A percentile compares a stretch with the other conserved stretches of the same genome.
Evolutionary conservation across 2,329 filamentous ascomycete species (phyloP).

Genomic region (Elsinoe arachidis): DNA sequence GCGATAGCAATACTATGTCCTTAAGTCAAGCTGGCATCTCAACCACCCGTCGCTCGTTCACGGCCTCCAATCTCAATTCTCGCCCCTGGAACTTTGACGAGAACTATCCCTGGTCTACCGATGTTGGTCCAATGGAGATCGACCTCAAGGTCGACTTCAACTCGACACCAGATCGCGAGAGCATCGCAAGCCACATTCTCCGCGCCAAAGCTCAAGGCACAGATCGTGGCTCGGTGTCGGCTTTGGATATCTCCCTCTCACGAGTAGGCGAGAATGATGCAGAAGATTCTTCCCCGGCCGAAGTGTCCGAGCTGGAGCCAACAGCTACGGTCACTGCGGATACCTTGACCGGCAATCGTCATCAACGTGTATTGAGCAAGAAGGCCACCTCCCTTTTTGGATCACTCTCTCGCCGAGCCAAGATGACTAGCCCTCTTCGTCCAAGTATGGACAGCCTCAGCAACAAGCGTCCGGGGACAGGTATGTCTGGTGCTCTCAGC

Average conservation of each 20-base stretch:
- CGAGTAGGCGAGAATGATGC: slow-evolving; percentile 5
- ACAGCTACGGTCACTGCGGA: slow-evolving; percentile 25
- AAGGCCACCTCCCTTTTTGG: slow-evolving; percentile 29
- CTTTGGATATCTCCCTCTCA: slow-evolving; percentile 13
- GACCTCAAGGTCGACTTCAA: slow-evolving; percentile 29
- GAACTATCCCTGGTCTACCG: slow-evolving; percentile 39
- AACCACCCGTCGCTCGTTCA: slow-evolving; percentile 23
- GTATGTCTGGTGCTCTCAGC: background rate
- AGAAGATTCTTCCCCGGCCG: slow-evolving; percentile 5
- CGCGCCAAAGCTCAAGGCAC: slow-evolving; percentile 15
- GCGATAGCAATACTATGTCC: background rate
- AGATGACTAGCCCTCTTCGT: slow-evolving; percentile 2
- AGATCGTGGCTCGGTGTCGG: slow-evolving; percentile 5
- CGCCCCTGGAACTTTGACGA: slow-evolving; percentile 41
- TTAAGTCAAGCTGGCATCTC: slow-evolving; percentile 1
- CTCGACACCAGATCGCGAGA: slow-evolving; percentile 25
- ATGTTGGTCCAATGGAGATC: slow-evolving; percentile 31
- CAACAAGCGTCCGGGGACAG: background rate
- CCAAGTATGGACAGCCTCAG: slow-evolving; percentile 9
- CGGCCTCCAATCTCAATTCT: slow-evolving; percentile 29
- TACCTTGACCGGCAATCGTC: slow-evolving; percentile 23
- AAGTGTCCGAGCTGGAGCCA: slow-evolving; percentile 17
- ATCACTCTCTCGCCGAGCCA: slow-evolving; percentile 23
- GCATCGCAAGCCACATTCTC: slow-evolving; percentile 22
- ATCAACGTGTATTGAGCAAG: slow-evolving; percentile 21